Evolutionary conservation across 306 rosid genomes (phyloP).

Genomic region (Lotus japonicus): DNA sequence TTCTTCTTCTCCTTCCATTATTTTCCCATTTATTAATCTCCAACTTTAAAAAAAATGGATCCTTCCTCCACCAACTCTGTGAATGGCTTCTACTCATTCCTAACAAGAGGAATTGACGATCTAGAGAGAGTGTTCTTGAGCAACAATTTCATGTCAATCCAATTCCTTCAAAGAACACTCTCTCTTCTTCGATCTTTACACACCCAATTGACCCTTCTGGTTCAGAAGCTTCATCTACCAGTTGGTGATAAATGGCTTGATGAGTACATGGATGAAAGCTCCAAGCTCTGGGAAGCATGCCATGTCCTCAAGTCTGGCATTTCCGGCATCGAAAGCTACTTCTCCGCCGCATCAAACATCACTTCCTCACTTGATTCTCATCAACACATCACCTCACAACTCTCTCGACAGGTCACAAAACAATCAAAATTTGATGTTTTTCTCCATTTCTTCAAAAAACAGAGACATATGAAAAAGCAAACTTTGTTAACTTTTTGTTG

Average conservation of each 20-base stretch:
- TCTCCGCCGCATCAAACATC: constrained; percentile 69
- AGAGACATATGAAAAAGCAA: background rate
- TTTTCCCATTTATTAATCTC: background rate
- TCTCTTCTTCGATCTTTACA: constrained; percentile 89
- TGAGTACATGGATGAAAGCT: constrained; percentile 98
- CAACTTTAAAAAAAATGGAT: constrained; percentile 45
- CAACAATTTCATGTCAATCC: constrained; percentile 95
- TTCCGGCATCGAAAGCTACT: constrained; percentile 72
- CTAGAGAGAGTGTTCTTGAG: constrained; percentile 76
- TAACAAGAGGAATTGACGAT: constrained; percentile 94
- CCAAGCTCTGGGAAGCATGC: constrained; percentile 98
- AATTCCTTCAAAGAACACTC: constrained; percentile 87
- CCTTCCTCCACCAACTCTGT: constrained; percentile 93
- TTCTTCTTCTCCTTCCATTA: background rate
- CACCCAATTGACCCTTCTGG: constrained; percentile 81
- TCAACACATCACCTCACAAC: constrained; percentile 64
- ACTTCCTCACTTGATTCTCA: constrained; percentile 67
- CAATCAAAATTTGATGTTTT: constrained; percentile 2
- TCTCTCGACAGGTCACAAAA: constrained; percentile 74
- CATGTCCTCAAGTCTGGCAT: constrained; percentile 91
- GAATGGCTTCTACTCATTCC: constrained; percentile 82
- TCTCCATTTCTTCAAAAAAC: too few relatives aligned
- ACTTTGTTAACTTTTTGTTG: background rate
- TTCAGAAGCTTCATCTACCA: constrained; percentile 92
- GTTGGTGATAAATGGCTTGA: constrained; percentile 98